These are phyloP conservation scores for Monosporozyma aquatica DNA, from an alignment of 805 yeast species.

Conservation along the genomic window DNA sequence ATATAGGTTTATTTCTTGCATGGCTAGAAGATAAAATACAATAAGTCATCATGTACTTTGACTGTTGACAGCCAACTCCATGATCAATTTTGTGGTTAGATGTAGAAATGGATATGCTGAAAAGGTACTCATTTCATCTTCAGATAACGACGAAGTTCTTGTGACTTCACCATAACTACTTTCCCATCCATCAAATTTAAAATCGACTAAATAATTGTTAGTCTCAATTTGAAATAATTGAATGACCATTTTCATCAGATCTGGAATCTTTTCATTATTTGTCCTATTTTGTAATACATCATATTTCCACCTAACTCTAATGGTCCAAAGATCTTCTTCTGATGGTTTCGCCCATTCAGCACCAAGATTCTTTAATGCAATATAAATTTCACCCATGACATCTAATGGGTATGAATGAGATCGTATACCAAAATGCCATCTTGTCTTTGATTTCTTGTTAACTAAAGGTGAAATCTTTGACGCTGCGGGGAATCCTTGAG, in stretches of 20 bases:
- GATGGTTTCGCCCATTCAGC: slow-evolving; percentile 97
- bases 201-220: slow-evolving; percentile 90
- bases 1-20: too few relatives aligned
- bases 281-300: slow-evolving; percentile 32
- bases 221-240: slow-evolving; percentile 94
- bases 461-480: slow-evolving; percentile 45
- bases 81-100: slow-evolving; percentile 80
- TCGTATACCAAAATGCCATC: slow-evolving; percentile 98
- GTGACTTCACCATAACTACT: slow-evolving; percentile 32
- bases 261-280: slow-evolving; percentile 39
- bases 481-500: slow-evolving; percentile 42
- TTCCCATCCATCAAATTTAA: slow-evolving; percentile 98
- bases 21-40: too few relatives aligned
- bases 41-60: slow-evolving; percentile 43
- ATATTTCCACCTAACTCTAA: slow-evolving; percentile 88
- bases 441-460: slow-evolving; percentile 79
- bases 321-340: slow-evolving; percentile 94
- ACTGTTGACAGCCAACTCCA: slow-evolving; percentile 94
- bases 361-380: slow-evolving; percentile 86
- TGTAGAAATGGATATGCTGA: slow-evolving; percentile 94
- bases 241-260: slow-evolving; percentile 92
- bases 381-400: slow-evolving; percentile 96
- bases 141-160: slow-evolving; percentile 26
- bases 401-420: slow-evolving; percentile 93
- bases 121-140: slow-evolving; percentile 78